Base-by-base conservation (phyloP, 179 eudicot species). In the Amaranthus tricolor region DNA sequence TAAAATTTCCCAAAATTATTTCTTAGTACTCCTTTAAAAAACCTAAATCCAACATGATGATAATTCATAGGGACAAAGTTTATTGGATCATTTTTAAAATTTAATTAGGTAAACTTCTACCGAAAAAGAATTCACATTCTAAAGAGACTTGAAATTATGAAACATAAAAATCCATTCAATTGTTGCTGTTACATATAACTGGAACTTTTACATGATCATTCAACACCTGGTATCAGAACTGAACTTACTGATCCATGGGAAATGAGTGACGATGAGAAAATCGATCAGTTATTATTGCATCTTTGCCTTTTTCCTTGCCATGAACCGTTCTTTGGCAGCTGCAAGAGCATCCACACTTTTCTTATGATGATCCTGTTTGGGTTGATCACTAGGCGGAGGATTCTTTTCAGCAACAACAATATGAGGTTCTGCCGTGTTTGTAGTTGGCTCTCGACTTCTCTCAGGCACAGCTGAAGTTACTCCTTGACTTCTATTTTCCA, bases 231-330 rank as follows among this genome's bases (percentile, higher is more conserved):
- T 2, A 31, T 62, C 4, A 5, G 66, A 62, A 21, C 47, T 5
- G 24, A 11, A 31, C n/a, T 21, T 61, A 62, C 67, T 40, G 50
- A 63, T 24, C 19, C 43, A 0, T 31, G 8, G 20, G 3, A 31
- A 31, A 31, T 4, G 49, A 13, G n/a, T 14, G 2, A n/a, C 17
- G 17, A 47, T 3, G 50, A 40, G 40, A 24, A 9, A 16, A 2
- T 54, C 16, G 19, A 13, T 54, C 9, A 17, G 0, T 17, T 16
- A 54, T 70, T 77, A 77, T 53, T 82, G 81, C 49, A 76, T 79
- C 82, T 89, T 94, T 20, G 92, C 85, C 79, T 73, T 90, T 84
- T 94, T 94, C 83, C 98, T 73, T 14, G 98, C 97, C 78, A 94
- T 75, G 79, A 87, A 94, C 7, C 97, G 89, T 80, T 82, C 96